Percentiles rank a stretch among this genome's conserved stretches.
Evolutionary conservation across 768 basidiomycete species (phyloP).

Genomic region (Leucocoprinus birnbaumii): DNA sequence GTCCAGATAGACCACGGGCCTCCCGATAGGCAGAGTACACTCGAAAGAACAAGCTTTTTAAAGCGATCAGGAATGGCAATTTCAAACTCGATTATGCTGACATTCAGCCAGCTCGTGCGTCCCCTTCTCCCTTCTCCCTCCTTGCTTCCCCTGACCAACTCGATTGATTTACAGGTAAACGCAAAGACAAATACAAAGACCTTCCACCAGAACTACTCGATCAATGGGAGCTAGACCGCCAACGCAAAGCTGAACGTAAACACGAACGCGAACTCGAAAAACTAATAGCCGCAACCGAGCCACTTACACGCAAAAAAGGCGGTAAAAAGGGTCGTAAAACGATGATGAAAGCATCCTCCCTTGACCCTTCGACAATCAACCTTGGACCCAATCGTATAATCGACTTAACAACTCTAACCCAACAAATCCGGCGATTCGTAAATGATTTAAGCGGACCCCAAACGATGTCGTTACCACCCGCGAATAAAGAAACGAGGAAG

Average conservation of each 20-base stretch:
- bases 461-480: constrained; percentile 74
- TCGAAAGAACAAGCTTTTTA: constrained; percentile 55
- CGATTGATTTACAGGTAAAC: constrained; percentile 27
- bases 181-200: constrained; percentile 50
- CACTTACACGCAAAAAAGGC: constrained; percentile 56
- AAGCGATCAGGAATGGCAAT: constrained; percentile 54
- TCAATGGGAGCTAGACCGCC: constrained; percentile 81
- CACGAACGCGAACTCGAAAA: constrained; percentile 55
- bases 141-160: neutral
- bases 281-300: constrained; percentile 58
- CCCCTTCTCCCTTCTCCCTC: neutral
- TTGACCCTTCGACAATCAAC: constrained; percentile 37
- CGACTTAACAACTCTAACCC: constrained; percentile 65
- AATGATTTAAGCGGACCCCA: constrained; percentile 44
- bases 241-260: constrained; percentile 79
- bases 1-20: too few species aligned
- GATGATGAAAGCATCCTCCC: constrained; percentile 49
- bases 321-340: constrained; percentile 72
- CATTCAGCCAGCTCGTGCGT: constrained; percentile 51
- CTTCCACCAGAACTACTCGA: constrained; percentile 56
- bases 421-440: constrained; percentile 70
- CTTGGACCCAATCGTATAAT: constrained; percentile 50
- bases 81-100: constrained; percentile 26
- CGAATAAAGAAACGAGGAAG: constrained; percentile 69
- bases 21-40: too few species aligned